Conservation (phyloP, 2,329 filamentous ascomycete species). For the Neoscytalidium dimidiatum region DNA sequence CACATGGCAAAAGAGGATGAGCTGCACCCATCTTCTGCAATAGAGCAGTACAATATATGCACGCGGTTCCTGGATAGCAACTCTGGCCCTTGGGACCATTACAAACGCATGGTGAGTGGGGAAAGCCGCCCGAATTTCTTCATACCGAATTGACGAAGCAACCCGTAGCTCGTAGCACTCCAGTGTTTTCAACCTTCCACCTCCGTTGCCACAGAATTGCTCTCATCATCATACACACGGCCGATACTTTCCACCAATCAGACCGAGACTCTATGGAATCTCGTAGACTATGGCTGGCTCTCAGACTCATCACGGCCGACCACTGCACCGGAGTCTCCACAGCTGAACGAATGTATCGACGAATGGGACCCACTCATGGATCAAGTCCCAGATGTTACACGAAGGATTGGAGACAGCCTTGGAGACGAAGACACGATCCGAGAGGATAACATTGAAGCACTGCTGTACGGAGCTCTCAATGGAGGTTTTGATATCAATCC, state of each 20-base stretch:
- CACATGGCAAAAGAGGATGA: not conserved
- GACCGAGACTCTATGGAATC: not conserved
- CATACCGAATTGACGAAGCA: not conserved
- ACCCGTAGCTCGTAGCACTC: not conserved
- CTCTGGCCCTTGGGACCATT: constrained; percentile 7
- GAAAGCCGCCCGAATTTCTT: not conserved
- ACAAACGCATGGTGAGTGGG: constrained; percentile 9
- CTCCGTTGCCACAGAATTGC: not conserved
- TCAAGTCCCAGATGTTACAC: not conserved
- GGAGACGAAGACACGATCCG: not conserved
- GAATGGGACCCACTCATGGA: not conserved
- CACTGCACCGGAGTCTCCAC: not conserved
- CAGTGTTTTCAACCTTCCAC: not conserved
- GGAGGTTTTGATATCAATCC: not conserved
- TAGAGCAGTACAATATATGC: not conserved
- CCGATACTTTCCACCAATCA: not conserved
- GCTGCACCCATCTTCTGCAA: too few relatives aligned
- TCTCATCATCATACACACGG: not conserved
- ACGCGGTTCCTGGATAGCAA: not conserved
- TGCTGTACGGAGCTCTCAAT: not conserved
- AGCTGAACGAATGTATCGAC: not conserved
- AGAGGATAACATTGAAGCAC: not conserved
- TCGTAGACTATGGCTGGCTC: not conserved
- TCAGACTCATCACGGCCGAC: not conserved
- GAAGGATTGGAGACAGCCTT: not conserved